phyloP scores from a whole-genome alignment of 192 early-diverging fungal species.

The Chytriomyces sp. region DNA sequence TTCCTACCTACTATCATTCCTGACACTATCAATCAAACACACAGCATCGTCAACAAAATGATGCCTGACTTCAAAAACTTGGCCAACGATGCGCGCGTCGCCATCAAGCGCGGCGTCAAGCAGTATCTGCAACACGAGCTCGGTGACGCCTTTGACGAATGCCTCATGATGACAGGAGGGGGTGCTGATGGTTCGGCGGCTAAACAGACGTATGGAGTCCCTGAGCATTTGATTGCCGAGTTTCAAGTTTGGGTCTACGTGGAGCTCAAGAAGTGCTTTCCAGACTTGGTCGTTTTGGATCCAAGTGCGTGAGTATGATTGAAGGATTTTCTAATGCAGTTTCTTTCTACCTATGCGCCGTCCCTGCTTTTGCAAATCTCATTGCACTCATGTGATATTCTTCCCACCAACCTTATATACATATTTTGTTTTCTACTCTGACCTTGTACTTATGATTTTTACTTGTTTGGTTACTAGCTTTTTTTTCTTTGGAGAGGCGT shows the following conservation, averaged over 20 bases:
- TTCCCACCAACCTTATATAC: no score
- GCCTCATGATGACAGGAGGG: not conserved
- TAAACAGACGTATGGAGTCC: constrained; percentile 18
- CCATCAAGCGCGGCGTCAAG: constrained; percentile 24
- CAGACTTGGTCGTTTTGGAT: not conserved
- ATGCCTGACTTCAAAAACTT: constrained; percentile 24
- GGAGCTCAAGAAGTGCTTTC: constrained; percentile 6
- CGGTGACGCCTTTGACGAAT: constrained; percentile 7
- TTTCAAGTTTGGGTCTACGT: constrained; percentile 9
- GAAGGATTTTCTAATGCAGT: not conserved
- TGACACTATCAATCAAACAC: not conserved
- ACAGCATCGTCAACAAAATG: constrained; percentile 14
- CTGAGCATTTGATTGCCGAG: constrained; percentile 3
- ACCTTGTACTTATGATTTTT: no score
- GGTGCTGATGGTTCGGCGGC: not conserved
- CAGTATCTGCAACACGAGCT: constrained; percentile 20
- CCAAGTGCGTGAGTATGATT: no score
- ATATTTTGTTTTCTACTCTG: no score
- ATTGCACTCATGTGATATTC: no score
- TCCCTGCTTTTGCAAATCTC: no score
- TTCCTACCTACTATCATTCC: not conserved
- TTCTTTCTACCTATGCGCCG: no score
- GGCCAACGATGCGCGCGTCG: constrained; percentile 9
- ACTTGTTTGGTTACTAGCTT: no score
- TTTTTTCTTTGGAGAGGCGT: no score